Evolutionary conservation across 2,329 filamentous ascomycete species (phyloP).

Genomic region (Penicillium polonicum): DNA sequence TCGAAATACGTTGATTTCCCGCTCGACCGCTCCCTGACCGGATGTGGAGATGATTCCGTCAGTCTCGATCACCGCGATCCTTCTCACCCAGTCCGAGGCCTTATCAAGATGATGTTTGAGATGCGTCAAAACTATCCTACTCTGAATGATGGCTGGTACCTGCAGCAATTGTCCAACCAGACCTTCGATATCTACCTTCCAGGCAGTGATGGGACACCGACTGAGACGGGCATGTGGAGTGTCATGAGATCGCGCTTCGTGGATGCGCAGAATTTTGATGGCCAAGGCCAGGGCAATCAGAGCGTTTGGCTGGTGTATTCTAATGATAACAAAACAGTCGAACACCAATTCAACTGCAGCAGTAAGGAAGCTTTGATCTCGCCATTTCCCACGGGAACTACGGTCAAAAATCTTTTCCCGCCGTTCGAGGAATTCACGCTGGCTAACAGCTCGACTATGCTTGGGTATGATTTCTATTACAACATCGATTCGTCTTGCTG

Average conservation of each 20-base stretch:
- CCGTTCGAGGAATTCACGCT: slow-evolving; percentile 56
- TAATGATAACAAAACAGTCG: slow-evolving; percentile 48
- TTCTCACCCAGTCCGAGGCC: slow-evolving; percentile 59
- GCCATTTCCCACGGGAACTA: slow-evolving; percentile 54
- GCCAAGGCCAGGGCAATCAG: slow-evolving; percentile 54
- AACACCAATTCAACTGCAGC: slow-evolving; percentile 58
- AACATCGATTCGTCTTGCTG: slow-evolving; percentile 55
- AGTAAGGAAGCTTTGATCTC: slow-evolving; percentile 55
- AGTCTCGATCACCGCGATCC: slow-evolving; percentile 63
- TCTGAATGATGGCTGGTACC: slow-evolving; percentile 58
- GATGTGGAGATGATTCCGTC: slow-evolving; percentile 57
- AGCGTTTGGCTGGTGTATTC: slow-evolving; percentile 48
- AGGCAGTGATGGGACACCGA: slow-evolving; percentile 53
- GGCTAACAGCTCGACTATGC: slow-evolving; percentile 43
- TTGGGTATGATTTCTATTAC: slow-evolving; percentile 49
- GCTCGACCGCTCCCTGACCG: slow-evolving; percentile 51
- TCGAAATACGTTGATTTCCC: slow-evolving; percentile 59
- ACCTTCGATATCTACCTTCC: slow-evolving; percentile 53
- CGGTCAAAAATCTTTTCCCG: slow-evolving; percentile 62
- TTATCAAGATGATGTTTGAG: slow-evolving; percentile 62
- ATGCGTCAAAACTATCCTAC: slow-evolving; percentile 57
- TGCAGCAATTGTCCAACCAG: slow-evolving; percentile 57
- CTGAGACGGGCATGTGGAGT: slow-evolving; percentile 61
- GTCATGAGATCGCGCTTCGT: slow-evolving; percentile 51
- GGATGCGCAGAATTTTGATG: slow-evolving; percentile 49